phyloP scores from a whole-genome alignment of 495 filamentous ascomycete species.

The Tuber microsphaerosporum region DNA sequence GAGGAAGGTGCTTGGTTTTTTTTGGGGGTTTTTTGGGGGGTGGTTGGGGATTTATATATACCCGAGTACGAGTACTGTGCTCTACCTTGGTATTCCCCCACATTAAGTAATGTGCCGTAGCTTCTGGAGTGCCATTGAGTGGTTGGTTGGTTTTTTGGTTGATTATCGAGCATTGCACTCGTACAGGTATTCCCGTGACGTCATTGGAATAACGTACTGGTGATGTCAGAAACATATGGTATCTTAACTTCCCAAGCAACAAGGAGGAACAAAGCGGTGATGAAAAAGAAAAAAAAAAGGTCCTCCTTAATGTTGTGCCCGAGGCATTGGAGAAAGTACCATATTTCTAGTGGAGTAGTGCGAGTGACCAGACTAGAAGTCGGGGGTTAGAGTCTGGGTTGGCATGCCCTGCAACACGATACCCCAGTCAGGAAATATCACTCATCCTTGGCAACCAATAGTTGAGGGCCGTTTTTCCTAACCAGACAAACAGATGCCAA shows the following conservation, averaged over 20 bases:
- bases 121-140: neutral
- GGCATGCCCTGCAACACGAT: neutral
- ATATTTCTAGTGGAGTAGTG: neutral
- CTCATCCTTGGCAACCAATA: neutral
- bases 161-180: neutral
- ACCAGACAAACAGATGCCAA: too few relatives aligned
- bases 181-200: slow-evolving; percentile 1
- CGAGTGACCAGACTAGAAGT: too few relatives aligned
- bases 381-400: neutral
- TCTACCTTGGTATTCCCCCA: neutral
- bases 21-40: neutral
- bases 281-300: neutral
- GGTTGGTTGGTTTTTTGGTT: neutral
- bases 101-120: neutral
- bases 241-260: neutral
- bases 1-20: neutral
- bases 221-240: neutral
- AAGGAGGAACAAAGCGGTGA: neutral
- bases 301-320: neutral
- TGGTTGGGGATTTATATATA: neutral
- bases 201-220: slow-evolving; percentile 9
- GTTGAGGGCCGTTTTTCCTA: too few relatives aligned
- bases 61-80: too few relatives aligned
- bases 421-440: neutral
- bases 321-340: neutral